Conservation (phyloP, 225 moss, liverwort and hornwort genomes). For the Marchantia polymorpha region DNA sequence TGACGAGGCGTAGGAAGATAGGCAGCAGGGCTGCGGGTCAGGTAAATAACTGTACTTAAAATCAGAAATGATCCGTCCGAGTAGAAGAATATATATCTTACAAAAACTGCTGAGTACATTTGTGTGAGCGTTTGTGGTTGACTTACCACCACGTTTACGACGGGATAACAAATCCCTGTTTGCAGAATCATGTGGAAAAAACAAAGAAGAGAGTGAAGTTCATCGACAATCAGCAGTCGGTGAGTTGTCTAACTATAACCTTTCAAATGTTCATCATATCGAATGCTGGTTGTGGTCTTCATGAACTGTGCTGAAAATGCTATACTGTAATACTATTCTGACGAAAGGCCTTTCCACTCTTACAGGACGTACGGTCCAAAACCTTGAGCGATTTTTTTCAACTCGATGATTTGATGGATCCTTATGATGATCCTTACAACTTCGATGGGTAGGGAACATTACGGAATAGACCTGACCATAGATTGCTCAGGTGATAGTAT, state of each 20-base stretch:
- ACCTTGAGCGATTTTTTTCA: constrained; percentile 26
- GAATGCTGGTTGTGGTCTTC: too few relatives aligned
- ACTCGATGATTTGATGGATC: constrained; percentile 26
- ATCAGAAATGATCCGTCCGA: not conserved
- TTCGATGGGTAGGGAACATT: constrained; percentile 25
- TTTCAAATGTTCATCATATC: too few relatives aligned
- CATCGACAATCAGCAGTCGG: constrained; percentile 13
- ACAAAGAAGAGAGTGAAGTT: constrained; percentile 16
- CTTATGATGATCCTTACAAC: constrained; percentile 40
- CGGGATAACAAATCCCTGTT: not conserved
- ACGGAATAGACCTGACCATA: too few relatives aligned
- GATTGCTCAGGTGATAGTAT: too few relatives aligned
- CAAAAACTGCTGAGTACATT: not conserved
- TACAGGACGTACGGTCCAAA: constrained; percentile 23
- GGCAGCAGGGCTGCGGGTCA: not conserved
- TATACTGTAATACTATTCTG: not conserved
- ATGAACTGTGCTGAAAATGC: not conserved
- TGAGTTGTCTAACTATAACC: not conserved
- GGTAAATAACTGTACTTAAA: not conserved
- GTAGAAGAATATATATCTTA: not conserved
- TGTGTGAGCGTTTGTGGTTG: not conserved
- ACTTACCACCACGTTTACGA: not conserved
- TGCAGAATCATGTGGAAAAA: not conserved
- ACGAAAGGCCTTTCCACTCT: not conserved
- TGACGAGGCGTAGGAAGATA: not conserved